phyloP scores from a whole-genome alignment of 2,329 filamentous ascomycete species.

The Penicillium sp. region DNA sequence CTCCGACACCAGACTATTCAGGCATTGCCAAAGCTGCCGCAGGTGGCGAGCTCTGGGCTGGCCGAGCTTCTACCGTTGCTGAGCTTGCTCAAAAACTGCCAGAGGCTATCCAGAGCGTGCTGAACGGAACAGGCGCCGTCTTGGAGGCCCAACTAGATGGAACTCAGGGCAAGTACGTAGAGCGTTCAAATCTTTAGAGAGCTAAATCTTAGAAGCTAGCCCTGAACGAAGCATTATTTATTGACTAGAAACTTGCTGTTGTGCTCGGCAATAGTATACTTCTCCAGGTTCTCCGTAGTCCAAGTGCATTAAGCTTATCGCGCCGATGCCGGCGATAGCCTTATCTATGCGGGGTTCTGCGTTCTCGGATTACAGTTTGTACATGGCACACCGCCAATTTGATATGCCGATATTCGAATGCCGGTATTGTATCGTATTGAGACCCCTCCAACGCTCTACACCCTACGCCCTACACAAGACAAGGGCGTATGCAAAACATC shows the following conservation, averaged over 20 bases:
- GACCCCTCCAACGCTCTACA: slow-evolving; percentile 3
- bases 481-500: slow-evolving; percentile 6
- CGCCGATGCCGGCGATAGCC: slow-evolving; percentile 39
- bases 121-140: slow-evolving; percentile 60
- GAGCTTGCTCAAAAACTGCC: slow-evolving; percentile 58
- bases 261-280: not conserved
- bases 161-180: slow-evolving; percentile 55
- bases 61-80: slow-evolving; percentile 56
- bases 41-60: slow-evolving; percentile 64
- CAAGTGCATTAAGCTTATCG: slow-evolving; percentile 20
- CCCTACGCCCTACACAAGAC: slow-evolving; percentile 21
- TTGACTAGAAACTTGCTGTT: not conserved
- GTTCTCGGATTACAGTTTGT: slow-evolving; percentile 11
- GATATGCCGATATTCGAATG: not conserved
- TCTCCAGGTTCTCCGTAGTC: slow-evolving; percentile 2
- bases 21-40: slow-evolving; percentile 68
- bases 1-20: slow-evolving; percentile 66
- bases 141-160: slow-evolving; percentile 63
- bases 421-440: slow-evolving; percentile 7
- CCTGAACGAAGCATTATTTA: not conserved
- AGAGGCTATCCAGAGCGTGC: slow-evolving; percentile 61
- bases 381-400: slow-evolving; percentile 7
- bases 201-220: not conserved
- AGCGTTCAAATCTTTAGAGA: slow-evolving; percentile 6
- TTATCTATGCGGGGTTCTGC: slow-evolving; percentile 34